Evolutionary conservation across 192 early-diverging fungal species (phyloP), one percentile per base, ranked within the genome.

Genomic region (Phlyctochytrium bullatum): DNA sequence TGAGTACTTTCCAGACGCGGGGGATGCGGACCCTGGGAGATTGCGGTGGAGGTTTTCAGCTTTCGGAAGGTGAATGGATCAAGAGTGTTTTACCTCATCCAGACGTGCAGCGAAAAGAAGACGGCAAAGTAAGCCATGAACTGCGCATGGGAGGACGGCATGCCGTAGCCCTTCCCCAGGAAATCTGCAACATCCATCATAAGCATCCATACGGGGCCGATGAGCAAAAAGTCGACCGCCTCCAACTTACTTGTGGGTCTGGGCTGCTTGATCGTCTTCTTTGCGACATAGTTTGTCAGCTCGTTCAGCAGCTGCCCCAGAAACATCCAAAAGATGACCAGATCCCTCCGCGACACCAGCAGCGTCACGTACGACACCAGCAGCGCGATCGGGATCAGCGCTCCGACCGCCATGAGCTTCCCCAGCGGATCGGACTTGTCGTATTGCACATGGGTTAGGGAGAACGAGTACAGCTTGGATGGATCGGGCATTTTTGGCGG

Each of bases 101-200:
- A 72, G 28, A 83, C 64, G 54, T 90, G 81, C 17, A 93, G 68
- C 20, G 79, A 58, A 0, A 69, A 54, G 66, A 84, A 91, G 0
- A 74, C 74, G 3, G 87, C 80, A 76, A 91, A 94, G 71, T 80
- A 94, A 34, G 81, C 80, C 68, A 92, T 88, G 67, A 92, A 92
- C 65, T 94, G 91, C 6, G 91, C 68, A 69, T 94, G 92, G 32
- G 82, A 85, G 4, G 88, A 89, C 6, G 92, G 92, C 92, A 94
- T 94, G 2, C 90, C 92, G 71, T 94, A 92, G 3, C 89, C 89
- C 16, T 76, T 74, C 1, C 88, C 88, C 30, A 90, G 73, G 66
- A 87, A 84, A 32, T 74, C 89, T 91, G 76, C 25, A 30, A 74
- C 59, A 24, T 47, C 35, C 60, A 59, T 29, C 58, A 23, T n/a